A percentile compares a stretch with the other conserved stretches of the same genome.
These are phyloP conservation scores for Vitis hybrid DNA, from an alignment of 177 flowering plant species.

Conservation along the genomic window DNA sequence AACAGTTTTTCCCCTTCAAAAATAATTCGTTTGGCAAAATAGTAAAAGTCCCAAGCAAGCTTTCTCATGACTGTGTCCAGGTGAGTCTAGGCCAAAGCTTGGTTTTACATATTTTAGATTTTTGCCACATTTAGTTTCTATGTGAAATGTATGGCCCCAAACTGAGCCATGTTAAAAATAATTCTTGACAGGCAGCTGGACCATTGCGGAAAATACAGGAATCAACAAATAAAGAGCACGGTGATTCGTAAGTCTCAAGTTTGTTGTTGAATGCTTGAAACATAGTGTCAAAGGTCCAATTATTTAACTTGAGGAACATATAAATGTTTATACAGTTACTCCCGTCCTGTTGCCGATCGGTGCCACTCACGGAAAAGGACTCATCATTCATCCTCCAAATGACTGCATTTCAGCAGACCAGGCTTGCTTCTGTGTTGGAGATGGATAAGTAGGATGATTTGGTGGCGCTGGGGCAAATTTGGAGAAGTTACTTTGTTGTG, in stretches of 20 bases:
- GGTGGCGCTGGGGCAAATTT: too few species aligned
- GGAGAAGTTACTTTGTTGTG: background rate
- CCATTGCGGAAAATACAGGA: conserved; percentile 28
- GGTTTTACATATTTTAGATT: too few species aligned
- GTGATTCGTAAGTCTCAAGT: conserved; percentile 39
- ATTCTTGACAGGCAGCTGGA: conserved; percentile 41
- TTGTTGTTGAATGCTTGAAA: background rate
- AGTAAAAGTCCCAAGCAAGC: too few species aligned
- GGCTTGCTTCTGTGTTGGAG: background rate
- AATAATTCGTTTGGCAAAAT: too few species aligned
- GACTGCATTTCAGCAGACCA: conserved; percentile 1
- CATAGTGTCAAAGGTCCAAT: background rate
- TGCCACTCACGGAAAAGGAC: conserved; percentile 33
- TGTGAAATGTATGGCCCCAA: background rate
- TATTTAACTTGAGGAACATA: background rate
- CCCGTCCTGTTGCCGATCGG: conserved; percentile 27
- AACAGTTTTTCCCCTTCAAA: too few species aligned
- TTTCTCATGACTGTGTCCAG: too few species aligned
- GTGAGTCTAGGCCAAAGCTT: too few species aligned
- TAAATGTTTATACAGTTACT: conserved; percentile 32
- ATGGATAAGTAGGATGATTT: background rate
- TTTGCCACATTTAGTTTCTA: too few species aligned
- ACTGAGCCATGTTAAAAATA: background rate
- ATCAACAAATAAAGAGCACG: conserved; percentile 34
- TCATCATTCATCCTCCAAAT: conserved; percentile 29